These are phyloP conservation scores for Syncephalastrum racemosum DNA, from an alignment of 371 early-diverging fungal genomes.

Conservation along the genomic window DNA sequence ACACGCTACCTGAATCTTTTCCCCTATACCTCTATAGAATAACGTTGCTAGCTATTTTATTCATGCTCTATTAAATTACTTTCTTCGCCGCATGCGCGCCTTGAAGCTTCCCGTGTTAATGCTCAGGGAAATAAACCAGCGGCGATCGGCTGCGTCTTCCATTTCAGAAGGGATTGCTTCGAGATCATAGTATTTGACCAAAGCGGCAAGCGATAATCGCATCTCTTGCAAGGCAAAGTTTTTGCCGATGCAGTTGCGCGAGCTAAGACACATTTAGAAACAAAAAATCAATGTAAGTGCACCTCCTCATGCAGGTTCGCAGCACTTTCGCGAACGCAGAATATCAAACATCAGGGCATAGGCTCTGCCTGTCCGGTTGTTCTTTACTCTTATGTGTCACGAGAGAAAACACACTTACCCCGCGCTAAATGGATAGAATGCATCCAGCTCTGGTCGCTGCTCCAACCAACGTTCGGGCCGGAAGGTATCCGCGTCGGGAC, in stretches of 20 bases:
- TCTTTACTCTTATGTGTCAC: not conserved
- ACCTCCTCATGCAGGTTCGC: no score
- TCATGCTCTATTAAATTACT: no score
- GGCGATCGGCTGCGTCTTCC: conserved; percentile 18
- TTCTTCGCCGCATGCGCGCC: conserved; percentile 15
- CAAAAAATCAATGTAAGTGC: not conserved
- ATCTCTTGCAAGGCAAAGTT: conserved; percentile 48
- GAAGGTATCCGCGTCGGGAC: conserved; percentile 13
- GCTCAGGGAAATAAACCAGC: conserved; percentile 27
- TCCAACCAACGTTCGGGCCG: conserved; percentile 31
- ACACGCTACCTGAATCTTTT: no score
- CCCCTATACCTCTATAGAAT: no score
- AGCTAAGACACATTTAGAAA: conserved; percentile 10
- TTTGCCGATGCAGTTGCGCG: conserved; percentile 49
- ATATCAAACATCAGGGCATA: not conserved
- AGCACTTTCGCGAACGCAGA: no score
- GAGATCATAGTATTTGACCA: conserved; percentile 29
- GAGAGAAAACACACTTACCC: conserved; percentile 16
- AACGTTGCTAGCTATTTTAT: no score
- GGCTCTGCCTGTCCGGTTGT: not conserved
- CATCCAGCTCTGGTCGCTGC: conserved; percentile 17
- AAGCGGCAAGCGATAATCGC: conserved; percentile 29
- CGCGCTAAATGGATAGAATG: conserved; percentile 35
- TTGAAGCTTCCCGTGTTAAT: conserved; percentile 30
- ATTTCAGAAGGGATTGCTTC: conserved; percentile 20